Evolutionary conservation across 352 stramenopile species (phyloP).

Genomic region (Phytopythium vexans): DNA sequence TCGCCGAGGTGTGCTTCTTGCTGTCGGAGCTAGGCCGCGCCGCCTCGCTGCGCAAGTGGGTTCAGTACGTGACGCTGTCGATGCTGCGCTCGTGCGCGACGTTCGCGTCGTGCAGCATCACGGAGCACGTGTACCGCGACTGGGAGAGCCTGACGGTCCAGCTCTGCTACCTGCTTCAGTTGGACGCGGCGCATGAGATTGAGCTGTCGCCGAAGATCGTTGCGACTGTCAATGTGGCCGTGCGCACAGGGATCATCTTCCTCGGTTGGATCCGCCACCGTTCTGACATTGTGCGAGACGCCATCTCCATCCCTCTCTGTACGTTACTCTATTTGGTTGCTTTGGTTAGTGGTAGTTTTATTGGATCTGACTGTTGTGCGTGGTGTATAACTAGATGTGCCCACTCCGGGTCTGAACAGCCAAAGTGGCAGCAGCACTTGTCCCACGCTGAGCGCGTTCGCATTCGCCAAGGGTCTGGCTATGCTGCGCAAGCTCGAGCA

Average conservation of each 20-base stretch:
- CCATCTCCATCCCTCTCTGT: conserved; percentile 61
- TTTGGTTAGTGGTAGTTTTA: too few relatives aligned
- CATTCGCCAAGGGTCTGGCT: conserved; percentile 56
- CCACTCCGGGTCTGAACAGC: too few relatives aligned
- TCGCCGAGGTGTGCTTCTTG: conserved; percentile 80
- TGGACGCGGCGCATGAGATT: conserved; percentile 59
- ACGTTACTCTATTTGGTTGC: too few relatives aligned
- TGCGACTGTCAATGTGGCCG: conserved; percentile 56
- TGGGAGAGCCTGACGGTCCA: conserved; percentile 83
- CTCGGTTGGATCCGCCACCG: conserved; percentile 69
- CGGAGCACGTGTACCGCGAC: conserved; percentile 74
- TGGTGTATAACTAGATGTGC: conserved; percentile 9
- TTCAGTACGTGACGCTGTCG: conserved; percentile 74
- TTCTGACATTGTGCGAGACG: conserved; percentile 58
- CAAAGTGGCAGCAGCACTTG: too few relatives aligned
- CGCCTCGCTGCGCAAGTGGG: conserved; percentile 68
- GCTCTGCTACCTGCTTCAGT: conserved; percentile 71
- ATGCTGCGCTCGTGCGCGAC: conserved; percentile 81
- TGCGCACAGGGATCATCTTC: conserved; percentile 73
- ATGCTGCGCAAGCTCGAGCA: conserved; percentile 53
- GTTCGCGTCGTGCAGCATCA: conserved; percentile 73
- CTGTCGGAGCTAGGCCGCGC: conserved; percentile 56
- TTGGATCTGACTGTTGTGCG: too few relatives aligned
- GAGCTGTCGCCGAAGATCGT: conserved; percentile 45
- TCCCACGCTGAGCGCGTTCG: conserved; percentile 48